phyloP scores from a whole-genome alignment of 177 flowering plant species.

The Vitis hybrid region DNA sequence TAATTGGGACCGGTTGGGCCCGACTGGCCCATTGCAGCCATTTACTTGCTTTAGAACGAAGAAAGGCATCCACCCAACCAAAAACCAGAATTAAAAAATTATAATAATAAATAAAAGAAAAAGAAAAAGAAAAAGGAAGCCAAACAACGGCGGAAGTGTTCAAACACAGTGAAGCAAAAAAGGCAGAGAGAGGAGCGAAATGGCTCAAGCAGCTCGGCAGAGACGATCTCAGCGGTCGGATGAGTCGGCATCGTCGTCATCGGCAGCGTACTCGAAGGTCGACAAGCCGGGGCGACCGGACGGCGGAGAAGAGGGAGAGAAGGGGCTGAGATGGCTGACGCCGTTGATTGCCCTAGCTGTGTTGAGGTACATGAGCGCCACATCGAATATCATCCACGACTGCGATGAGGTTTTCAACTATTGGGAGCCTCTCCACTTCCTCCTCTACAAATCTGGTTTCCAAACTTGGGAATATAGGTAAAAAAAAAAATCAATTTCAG shows the following conservation, averaged over 20 bases:
- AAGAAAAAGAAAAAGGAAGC: no score
- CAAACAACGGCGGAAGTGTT: not conserved
- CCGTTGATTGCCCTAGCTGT: slow-evolving; percentile 63
- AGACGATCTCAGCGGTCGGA: slow-evolving; percentile 50
- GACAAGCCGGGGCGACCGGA: slow-evolving; percentile 51
- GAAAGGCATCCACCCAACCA: no score
- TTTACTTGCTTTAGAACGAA: no score
- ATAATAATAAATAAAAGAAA: no score
- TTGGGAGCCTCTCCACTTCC: slow-evolving; percentile 98
- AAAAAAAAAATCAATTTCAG: no score
- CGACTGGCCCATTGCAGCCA: no score
- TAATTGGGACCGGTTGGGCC: no score
- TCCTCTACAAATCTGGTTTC: slow-evolving; percentile 87
- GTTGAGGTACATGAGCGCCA: slow-evolving; percentile 92
- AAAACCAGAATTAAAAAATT: no score
- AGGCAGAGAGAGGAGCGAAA: slow-evolving; percentile 10
- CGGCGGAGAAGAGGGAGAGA: slow-evolving; percentile 22
- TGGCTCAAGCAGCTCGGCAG: slow-evolving; percentile 56
- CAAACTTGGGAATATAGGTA: slow-evolving; percentile 99
- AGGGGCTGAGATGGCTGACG: slow-evolving; percentile 57
- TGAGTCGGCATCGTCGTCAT: slow-evolving; percentile 23
- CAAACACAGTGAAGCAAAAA: not conserved
- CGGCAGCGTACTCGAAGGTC: slow-evolving; percentile 52
- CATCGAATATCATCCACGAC: slow-evolving; percentile 88
- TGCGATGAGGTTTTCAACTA: slow-evolving; percentile 98